These are phyloP conservation scores for Saccharomycopsis fibuligera DNA, from an alignment of 805 yeast genomes.

Conservation along the genomic window DNA sequence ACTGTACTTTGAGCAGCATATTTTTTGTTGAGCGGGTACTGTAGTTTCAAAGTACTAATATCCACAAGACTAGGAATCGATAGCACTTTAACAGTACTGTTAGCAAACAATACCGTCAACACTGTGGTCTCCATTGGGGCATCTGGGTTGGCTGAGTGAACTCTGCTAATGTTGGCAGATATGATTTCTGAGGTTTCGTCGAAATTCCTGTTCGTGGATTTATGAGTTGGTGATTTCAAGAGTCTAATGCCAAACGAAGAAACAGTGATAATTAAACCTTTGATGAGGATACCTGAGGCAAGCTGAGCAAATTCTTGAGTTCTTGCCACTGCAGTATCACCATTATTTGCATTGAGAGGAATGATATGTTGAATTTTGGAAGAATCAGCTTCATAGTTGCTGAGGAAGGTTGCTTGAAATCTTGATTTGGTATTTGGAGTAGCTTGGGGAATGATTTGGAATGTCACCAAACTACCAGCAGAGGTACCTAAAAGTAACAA, in stretches of 20 bases:
- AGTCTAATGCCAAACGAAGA: slow-evolving; percentile 53
- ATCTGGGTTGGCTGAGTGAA: slow-evolving; percentile 5
- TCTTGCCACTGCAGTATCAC: slow-evolving; percentile 60
- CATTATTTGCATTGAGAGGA: slow-evolving; percentile 53
- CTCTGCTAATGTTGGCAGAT: slow-evolving; percentile 12
- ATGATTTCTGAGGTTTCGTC: slow-evolving; percentile 27
- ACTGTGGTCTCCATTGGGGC: slow-evolving; percentile 36
- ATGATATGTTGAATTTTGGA: slow-evolving; percentile 48
- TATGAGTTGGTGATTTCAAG: slow-evolving; percentile 22
- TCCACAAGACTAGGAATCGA: slow-evolving; percentile 63
- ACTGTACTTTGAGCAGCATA: slow-evolving; percentile 40
- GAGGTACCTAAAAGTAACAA: slow-evolving; percentile 71
- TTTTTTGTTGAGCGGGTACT: slow-evolving; percentile 35
- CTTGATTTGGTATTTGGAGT: slow-evolving; percentile 36
- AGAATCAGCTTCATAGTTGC: slow-evolving; percentile 41
- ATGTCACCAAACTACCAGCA: slow-evolving; percentile 61
- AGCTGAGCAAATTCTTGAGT: slow-evolving; percentile 51
- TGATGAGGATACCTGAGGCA: slow-evolving; percentile 52
- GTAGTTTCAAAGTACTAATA: slow-evolving; percentile 40
- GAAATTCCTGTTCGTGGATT: slow-evolving; percentile 20
- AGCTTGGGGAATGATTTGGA: slow-evolving; percentile 56
- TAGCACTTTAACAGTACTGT: slow-evolving; percentile 40
- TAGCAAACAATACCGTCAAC: slow-evolving; percentile 38
- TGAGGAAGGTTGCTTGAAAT: slow-evolving; percentile 50
- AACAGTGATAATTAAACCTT: slow-evolving; percentile 53